These are phyloP conservation scores for Penicillium sp. DNA, from an alignment of 2,329 filamentous ascomycete genomes.

Conservation along the genomic window DNA sequence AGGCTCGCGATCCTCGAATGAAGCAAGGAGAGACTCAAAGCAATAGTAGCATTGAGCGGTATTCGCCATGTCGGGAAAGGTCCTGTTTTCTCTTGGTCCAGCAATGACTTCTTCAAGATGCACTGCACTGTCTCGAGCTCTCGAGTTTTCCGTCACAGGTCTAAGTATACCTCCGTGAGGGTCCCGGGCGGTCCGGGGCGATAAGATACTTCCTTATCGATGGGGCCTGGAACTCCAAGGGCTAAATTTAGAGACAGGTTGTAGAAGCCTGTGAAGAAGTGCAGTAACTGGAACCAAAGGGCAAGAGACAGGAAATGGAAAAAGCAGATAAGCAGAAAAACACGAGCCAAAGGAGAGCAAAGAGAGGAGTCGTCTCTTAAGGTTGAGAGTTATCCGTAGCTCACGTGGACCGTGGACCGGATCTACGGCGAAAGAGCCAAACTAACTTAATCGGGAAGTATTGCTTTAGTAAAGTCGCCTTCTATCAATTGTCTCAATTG, in stretches of 20 bases:
- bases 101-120: neutral
- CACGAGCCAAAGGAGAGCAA: neutral
- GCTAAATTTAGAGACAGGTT: neutral
- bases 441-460: too few relatives aligned
- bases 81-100: neutral
- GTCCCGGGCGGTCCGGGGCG: constrained; percentile 4
- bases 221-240: neutral
- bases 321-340: neutral
- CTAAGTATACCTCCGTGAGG: constrained; percentile 5
- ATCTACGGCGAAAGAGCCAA: too few relatives aligned
- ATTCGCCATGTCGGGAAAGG: constrained; percentile 65
- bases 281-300: neutral
- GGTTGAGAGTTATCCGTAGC: neutral
- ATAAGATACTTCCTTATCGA: constrained; percentile 21
- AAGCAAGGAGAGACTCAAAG: constrained; percentile 80
- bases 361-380: neutral
- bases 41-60: constrained; percentile 84
- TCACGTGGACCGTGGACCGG: neutral
- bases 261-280: neutral
- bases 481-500: too few relatives aligned
- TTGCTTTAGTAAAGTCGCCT: too few relatives aligned
- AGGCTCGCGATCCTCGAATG: constrained; percentile 67
- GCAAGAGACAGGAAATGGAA: neutral
- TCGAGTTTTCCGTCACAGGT: constrained; percentile 7
- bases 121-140: constrained; percentile 8